phyloP scores from a whole-genome alignment of 139 green algal genomes.

The Coelastrella sp. region DNA sequence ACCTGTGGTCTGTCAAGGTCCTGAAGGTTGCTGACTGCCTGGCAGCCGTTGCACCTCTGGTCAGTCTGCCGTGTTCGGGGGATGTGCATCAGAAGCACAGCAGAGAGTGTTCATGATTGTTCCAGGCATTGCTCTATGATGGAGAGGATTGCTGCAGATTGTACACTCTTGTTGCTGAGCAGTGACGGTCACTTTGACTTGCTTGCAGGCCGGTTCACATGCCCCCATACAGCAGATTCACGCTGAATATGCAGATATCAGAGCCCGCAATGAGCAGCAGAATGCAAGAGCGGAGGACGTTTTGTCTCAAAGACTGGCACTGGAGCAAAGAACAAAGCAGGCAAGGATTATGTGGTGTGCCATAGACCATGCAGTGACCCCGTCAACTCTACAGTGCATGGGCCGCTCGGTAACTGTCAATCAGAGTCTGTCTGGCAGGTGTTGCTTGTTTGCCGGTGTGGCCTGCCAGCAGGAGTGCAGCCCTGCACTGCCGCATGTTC shows the following conservation, averaged over 20 bases:
- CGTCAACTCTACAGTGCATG: too few species aligned
- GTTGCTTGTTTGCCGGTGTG: not conserved
- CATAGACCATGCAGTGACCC: too few species aligned
- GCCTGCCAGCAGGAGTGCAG: not conserved
- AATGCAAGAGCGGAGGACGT: conserved; percentile 69
- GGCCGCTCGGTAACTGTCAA: too few species aligned
- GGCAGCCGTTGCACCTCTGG: too few species aligned
- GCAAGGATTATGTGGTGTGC: not conserved
- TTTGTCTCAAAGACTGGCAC: conserved; percentile 70
- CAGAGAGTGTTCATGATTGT: too few species aligned
- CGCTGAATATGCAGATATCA: conserved; percentile 55
- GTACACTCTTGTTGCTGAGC: too few species aligned
- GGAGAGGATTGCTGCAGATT: too few species aligned
- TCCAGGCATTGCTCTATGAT: too few species aligned
- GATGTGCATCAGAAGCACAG: too few species aligned
- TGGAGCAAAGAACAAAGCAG: conserved; percentile 68
- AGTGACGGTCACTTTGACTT: not conserved
- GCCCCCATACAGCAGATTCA: conserved; percentile 65
- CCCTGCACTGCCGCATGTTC: not conserved
- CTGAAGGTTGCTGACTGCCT: too few species aligned
- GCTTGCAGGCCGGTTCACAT: conserved; percentile 65
- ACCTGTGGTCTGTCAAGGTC: too few species aligned
- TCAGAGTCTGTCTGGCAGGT: not conserved
- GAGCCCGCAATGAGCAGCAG: conserved; percentile 69
- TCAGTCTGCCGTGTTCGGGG: not conserved